phyloP scores from a whole-genome alignment of 768 basidiomycete species.

The Rhodotorula graminis region DNA sequence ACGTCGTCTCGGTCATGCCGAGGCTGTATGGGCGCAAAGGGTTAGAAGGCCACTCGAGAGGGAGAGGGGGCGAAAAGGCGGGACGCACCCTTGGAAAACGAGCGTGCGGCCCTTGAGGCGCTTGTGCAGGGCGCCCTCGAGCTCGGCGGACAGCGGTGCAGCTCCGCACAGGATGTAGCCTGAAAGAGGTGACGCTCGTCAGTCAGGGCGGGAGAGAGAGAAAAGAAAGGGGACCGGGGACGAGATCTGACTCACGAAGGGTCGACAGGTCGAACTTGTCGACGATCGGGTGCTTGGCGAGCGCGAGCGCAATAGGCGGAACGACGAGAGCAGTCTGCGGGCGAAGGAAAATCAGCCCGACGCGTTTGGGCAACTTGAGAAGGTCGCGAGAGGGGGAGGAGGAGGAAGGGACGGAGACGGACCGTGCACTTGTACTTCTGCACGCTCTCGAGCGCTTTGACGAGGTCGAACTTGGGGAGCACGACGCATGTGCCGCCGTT shows the following conservation, averaged over 20 bases:
- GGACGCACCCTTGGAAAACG: conserved; percentile 25
- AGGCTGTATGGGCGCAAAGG: neutral
- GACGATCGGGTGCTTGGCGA: conserved; percentile 62
- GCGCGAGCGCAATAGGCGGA: conserved; percentile 75
- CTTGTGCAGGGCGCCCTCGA: conserved; percentile 55
- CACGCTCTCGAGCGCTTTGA: conserved; percentile 61
- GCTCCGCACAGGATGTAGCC: conserved; percentile 65
- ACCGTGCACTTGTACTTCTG: conserved; percentile 61
- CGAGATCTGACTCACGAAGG: conserved; percentile 47
- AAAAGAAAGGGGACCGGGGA: too few relatives aligned
- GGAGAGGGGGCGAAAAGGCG: too few relatives aligned
- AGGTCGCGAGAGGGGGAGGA: too few relatives aligned
- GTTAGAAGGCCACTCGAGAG: neutral
- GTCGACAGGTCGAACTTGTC: conserved; percentile 64
- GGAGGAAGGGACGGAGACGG: neutral
- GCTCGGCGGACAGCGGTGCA: conserved; percentile 66
- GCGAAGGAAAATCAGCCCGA: neutral
- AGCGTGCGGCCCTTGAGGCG: conserved; percentile 42
- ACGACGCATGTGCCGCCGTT: conserved; percentile 53
- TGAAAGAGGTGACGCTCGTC: neutral
- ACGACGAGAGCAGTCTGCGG: conserved; percentile 55
- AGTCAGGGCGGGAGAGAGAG: neutral
- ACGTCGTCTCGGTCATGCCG: conserved; percentile 60
- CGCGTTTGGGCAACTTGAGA: too few relatives aligned
- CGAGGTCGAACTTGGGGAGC: conserved; percentile 67